phyloP scores from a whole-genome alignment of 2,329 filamentous ascomycete genomes.

The Penicillium sp. region DNA sequence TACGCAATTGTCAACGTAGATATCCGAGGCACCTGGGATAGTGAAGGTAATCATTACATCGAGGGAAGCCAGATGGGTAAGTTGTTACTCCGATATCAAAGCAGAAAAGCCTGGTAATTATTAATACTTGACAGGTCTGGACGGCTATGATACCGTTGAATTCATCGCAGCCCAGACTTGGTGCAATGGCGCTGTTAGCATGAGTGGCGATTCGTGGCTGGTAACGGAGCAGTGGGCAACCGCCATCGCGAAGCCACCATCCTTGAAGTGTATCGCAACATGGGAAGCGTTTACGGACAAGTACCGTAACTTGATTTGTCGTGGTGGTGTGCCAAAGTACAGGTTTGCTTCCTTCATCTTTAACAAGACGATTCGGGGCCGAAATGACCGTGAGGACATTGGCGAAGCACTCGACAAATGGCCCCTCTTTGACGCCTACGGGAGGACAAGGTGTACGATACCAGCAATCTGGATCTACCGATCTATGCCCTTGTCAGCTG shows the following conservation, averaged over 20 bases:
- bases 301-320: slow-evolving; percentile 4
- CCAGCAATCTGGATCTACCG: background rate
- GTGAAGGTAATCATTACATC: slow-evolving; percentile 6
- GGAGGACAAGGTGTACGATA: background rate
- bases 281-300: slow-evolving; percentile 6
- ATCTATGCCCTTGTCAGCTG: background rate
- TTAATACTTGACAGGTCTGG: background rate
- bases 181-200: slow-evolving; percentile 6
- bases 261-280: slow-evolving; percentile 6
- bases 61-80: slow-evolving; percentile 8
- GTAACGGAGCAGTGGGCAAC: slow-evolving; percentile 1
- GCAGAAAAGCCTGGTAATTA: background rate
- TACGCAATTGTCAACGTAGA: slow-evolving; percentile 9
- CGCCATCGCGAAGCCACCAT: background rate
- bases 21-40: slow-evolving; percentile 1
- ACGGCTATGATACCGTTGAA: background rate
- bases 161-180: slow-evolving; percentile 1
- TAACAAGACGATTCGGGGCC: background rate
- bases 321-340: slow-evolving; percentile 3
- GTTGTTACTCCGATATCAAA: background rate
- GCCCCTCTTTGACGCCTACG: background rate
- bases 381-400: background rate
- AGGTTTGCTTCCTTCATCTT: background rate
- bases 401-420: background rate
- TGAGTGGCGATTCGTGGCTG: slow-evolving; percentile 5